Percentiles rank a stretch among this genome's conserved stretches.
phyloP scores from a whole-genome alignment of 805 yeast genomes.

The Kodamaea leandrae region DNA sequence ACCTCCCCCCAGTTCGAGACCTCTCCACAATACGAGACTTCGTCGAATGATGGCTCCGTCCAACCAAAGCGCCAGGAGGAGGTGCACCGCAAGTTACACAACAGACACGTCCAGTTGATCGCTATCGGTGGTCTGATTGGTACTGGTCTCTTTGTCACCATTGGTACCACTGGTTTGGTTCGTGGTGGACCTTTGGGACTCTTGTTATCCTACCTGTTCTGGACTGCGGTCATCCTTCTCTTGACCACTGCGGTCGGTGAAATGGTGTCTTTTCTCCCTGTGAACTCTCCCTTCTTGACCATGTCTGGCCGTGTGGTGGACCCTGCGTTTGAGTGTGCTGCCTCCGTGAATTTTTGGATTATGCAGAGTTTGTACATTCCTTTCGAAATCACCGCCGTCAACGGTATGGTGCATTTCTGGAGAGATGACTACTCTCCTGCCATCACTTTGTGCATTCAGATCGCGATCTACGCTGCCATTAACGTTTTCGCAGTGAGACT shows the following conservation, averaged over 20 bases:
- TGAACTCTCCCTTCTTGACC: constrained; percentile 36
- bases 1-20: neutral
- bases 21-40: constrained; percentile 5
- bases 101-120: constrained; percentile 19
- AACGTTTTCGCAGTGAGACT: constrained; percentile 32
- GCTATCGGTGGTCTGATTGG: constrained; percentile 23
- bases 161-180: constrained; percentile 22
- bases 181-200: constrained; percentile 20
- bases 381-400: constrained; percentile 43
- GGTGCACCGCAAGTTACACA: constrained; percentile 15
- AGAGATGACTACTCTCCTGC: constrained; percentile 38
- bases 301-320: constrained; percentile 28
- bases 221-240: constrained; percentile 22
- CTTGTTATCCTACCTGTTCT: constrained; percentile 18
- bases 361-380: constrained; percentile 48
- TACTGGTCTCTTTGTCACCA: constrained; percentile 25
- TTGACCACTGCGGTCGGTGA: constrained; percentile 34
- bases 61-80: constrained; percentile 5
- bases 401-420: constrained; percentile 36
- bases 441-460: constrained; percentile 39
- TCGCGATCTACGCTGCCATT: constrained; percentile 30
- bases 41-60: constrained; percentile 2
- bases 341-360: constrained; percentile 36
- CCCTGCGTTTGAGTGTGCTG: constrained; percentile 35
- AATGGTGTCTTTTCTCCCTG: constrained; percentile 34